Evolutionary conservation across 1,284 basidiomycete genomes (phyloP), one percentile per base, ranked within the genome.

Genomic region (Malassezia slooffiae): DNA sequence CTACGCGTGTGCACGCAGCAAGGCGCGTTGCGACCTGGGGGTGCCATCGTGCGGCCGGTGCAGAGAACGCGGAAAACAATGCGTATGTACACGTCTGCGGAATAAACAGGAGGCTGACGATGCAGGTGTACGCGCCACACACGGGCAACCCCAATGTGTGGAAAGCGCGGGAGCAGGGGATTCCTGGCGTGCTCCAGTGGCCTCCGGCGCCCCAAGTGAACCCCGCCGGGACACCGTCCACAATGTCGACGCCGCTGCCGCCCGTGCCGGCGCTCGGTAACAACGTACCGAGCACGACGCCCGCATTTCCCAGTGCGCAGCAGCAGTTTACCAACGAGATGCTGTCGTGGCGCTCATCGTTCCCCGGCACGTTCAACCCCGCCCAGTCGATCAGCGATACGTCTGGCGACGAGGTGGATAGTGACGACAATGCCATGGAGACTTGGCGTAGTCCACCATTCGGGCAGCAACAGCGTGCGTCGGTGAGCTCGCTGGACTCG

Each of bases 141-240:
- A 48, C 40, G 1, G 46, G 46, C 4, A 48, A 48, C 20, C 46
- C 46, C 10, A 48, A 48, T 24, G 41, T 33, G 11, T 32, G 40
- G 11, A 41, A 42, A 21, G 46, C 36, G 12, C 34, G 41, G 6
- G 41, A 47, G 30, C 26, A 13, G 5, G 23, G 24, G 5, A 36
- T 26, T n/a, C n/a, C n/a, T n/a, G n/a, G n/a, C n/a, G n/a, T n/a
- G n/a, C n/a, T n/a, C n/a, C n/a, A n/a, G n/a, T n/a, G n/a, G n/a
- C n/a, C n/a, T n/a, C n/a, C n/a, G n/a, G n/a, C n/a, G n/a, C n/a
- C n/a, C n/a, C n/a, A n/a, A n/a, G n/a, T n/a, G n/a, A n/a, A n/a
- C n/a, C n/a, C n/a, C n/a, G n/a, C n/a, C n/a, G n/a, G n/a, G n/a
- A n/a, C n/a, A n/a, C n/a, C n/a, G n/a, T n/a, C n/a, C n/a, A n/a